Evolutionary conservation across 106 monocot genomes (phyloP).

Genomic region (Cymbidium sinense): DNA sequence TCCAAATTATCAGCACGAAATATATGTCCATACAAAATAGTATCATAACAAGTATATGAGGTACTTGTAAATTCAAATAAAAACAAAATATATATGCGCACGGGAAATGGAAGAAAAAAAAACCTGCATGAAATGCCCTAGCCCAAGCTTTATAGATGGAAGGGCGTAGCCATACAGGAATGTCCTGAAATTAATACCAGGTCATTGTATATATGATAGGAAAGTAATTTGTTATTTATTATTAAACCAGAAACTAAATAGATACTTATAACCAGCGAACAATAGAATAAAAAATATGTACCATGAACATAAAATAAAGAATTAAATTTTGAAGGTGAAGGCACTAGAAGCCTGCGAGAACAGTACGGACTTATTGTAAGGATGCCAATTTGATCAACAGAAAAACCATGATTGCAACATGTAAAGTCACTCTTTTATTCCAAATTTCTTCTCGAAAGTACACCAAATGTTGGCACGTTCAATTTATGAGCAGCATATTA

Average conservation of each 20-base stretch:
- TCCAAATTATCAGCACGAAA: not conserved
- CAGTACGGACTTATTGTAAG: not conserved
- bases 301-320: not conserved
- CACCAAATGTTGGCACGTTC: not conserved
- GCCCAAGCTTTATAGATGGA: conserved; percentile 84
- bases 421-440: not conserved
- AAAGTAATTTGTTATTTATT: not conserved
- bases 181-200: conserved; percentile 40
- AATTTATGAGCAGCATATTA: too few relatives aligned
- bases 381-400: not conserved
- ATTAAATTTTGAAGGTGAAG: not conserved
- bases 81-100: not conserved
- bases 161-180: conserved; percentile 64
- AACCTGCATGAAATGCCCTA: conserved; percentile 86
- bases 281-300: not conserved
- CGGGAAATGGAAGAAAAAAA: conserved; percentile 10
- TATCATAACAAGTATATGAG: not conserved
- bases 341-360: not conserved
- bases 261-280: not conserved
- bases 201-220: not conserved
- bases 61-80: not conserved
- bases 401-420: not conserved
- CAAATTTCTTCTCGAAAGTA: not conserved
- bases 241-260: not conserved
- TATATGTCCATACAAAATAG: not conserved